These are phyloP conservation scores for Podila epigama DNA, from an alignment of 192 early-diverging fungal genomes.

Conservation along the genomic window DNA sequence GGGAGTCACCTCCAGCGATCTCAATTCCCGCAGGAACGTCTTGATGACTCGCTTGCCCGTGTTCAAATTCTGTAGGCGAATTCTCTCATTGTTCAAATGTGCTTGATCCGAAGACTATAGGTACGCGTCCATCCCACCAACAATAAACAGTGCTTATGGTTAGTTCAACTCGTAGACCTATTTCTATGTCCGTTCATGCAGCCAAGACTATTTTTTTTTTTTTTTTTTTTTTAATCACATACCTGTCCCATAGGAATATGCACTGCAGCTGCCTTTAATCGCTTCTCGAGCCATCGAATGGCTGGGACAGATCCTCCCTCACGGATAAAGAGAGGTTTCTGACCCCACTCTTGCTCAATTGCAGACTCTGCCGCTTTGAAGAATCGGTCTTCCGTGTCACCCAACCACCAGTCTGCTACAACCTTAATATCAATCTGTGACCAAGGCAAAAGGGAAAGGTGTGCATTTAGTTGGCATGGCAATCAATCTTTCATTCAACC, in stretches of 20 bases:
- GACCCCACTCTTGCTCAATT: constrained; percentile 66
- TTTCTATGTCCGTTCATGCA: neutral
- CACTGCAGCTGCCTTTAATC: constrained; percentile 68
- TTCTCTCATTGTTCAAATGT: constrained; percentile 80
- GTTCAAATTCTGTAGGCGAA: constrained; percentile 71
- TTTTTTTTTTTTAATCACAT: neutral
- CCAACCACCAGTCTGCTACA: constrained; percentile 80
- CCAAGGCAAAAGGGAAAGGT: neutral
- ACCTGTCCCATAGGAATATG: constrained; percentile 82
- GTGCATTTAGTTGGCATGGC: too few species aligned
- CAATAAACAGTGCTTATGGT: neutral
- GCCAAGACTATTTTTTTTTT: too few species aligned
- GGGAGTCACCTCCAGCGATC: constrained; percentile 13
- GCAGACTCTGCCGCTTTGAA: constrained; percentile 74
- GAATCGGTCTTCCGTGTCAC: constrained; percentile 67
- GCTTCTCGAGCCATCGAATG: constrained; percentile 75
- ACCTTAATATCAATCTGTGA: constrained; percentile 66
- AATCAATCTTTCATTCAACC: too few species aligned
- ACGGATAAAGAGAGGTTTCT: constrained; percentile 74
- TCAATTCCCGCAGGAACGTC: constrained; percentile 47
- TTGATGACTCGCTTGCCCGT: constrained; percentile 72
- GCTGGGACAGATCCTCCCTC: constrained; percentile 84
- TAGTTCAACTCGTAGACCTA: neutral
- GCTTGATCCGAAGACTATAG: constrained; percentile 76
- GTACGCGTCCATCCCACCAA: neutral